Conservation (phyloP, 139 green algal genomes). For the Tetraselmis chui region DNA sequence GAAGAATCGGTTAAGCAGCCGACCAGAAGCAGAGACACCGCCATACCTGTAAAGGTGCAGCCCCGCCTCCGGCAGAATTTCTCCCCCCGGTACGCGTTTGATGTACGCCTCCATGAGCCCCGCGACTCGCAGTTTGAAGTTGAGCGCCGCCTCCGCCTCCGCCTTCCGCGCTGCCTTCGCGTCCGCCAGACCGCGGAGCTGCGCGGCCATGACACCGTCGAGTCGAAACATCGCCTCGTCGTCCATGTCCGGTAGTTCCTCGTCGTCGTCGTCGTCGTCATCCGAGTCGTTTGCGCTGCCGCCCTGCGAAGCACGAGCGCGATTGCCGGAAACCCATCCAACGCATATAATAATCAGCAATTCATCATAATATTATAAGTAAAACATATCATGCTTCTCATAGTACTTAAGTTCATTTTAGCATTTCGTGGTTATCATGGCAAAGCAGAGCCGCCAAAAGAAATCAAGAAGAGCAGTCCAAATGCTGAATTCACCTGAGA, state of each 20-base stretch:
- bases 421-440: too few species aligned
- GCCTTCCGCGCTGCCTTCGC: slow-evolving; percentile 15
- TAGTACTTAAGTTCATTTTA: too few species aligned
- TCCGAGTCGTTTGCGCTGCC: neutral
- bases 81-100: slow-evolving; percentile 14
- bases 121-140: slow-evolving; percentile 60
- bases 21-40: too few species aligned
- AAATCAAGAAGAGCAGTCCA: too few species aligned
- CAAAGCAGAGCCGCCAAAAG: too few species aligned
- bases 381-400: too few species aligned
- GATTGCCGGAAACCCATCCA: too few species aligned
- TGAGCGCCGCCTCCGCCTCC: slow-evolving; percentile 35
- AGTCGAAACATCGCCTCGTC: slow-evolving; percentile 70
- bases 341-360: neutral
- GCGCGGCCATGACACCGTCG: slow-evolving; percentile 59
- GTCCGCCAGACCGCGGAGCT: slow-evolving; percentile 32
- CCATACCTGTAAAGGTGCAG: neutral
- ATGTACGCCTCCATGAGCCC: slow-evolving; percentile 54
- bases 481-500: too few species aligned
- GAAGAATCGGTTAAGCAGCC: too few species aligned
- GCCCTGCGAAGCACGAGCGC: neutral
- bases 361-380: too few species aligned
- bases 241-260: slow-evolving; percentile 23
- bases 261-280: neutral
- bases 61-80: neutral